Percentiles rank a stretch among this genome's conserved stretches.
Conservation (phyloP, 2,329 filamentous ascomycete genomes). For the Talaromyces sp. region DNA sequence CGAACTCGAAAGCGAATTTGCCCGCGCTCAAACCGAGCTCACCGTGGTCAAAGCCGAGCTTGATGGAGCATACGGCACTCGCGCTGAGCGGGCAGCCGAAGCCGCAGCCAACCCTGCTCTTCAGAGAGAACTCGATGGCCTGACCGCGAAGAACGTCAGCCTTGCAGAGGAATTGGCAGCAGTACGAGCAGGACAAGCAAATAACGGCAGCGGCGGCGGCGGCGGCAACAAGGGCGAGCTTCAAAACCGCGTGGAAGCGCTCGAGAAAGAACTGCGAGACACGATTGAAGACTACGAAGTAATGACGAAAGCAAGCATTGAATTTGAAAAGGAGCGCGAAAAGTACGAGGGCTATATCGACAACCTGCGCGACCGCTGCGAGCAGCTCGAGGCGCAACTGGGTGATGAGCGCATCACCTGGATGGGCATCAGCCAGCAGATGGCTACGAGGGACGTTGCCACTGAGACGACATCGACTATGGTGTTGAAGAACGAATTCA, state of each 20-base stretch:
- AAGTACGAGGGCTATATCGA: slow-evolving; percentile 61
- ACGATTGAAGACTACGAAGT: slow-evolving; percentile 67
- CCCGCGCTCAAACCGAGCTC: slow-evolving; percentile 68
- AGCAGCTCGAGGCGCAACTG: slow-evolving; percentile 59
- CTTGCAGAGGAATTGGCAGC: slow-evolving; percentile 45
- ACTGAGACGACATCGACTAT: slow-evolving; percentile 61
- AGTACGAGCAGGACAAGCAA: slow-evolving; percentile 31
- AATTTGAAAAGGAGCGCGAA: slow-evolving; percentile 67
- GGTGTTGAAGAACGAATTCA: slow-evolving; percentile 69
- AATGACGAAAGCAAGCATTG: slow-evolving; percentile 65
- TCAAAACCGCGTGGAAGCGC: slow-evolving; percentile 47
- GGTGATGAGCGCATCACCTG: slow-evolving; percentile 64
- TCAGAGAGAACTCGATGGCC: slow-evolving; percentile 56
- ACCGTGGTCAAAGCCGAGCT: slow-evolving; percentile 90
- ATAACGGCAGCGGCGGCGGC: slow-evolving; percentile 21
- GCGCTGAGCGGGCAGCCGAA: slow-evolving; percentile 64
- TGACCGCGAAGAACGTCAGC: slow-evolving; percentile 46
- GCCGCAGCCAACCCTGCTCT: slow-evolving; percentile 55
- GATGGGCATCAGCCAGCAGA: slow-evolving; percentile 58
- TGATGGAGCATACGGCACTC: slow-evolving; percentile 85
- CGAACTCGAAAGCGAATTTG: slow-evolving; percentile 58
- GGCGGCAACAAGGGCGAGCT: slow-evolving; percentile 29
- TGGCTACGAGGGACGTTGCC: slow-evolving; percentile 33
- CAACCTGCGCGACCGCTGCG: slow-evolving; percentile 58
- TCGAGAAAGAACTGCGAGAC: slow-evolving; percentile 63